phyloP scores from a whole-genome alignment of 768 basidiomycete genomes.

The Suillus subluteus region DNA sequence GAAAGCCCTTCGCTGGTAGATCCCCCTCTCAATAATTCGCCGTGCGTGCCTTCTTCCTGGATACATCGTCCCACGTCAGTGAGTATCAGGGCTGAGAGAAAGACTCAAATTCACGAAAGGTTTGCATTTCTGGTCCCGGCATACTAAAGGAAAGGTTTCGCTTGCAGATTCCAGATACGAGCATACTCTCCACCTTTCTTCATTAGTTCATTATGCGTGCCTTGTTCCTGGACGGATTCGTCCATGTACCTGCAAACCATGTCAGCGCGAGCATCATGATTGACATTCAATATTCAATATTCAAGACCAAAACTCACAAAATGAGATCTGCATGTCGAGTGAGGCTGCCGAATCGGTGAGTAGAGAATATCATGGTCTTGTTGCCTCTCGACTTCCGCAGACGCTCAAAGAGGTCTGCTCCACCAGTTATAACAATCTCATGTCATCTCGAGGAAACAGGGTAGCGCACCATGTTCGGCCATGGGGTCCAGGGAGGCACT shows the following conservation, averaged over 20 bases:
- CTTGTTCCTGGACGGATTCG: constrained; percentile 64
- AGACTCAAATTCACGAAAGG: not conserved
- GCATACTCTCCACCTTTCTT: constrained; percentile 18
- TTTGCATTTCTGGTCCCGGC: not conserved
- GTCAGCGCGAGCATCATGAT: not conserved
- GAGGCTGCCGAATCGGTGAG: constrained; percentile 36
- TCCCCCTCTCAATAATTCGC: constrained; percentile 64
- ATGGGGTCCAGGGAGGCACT: constrained; percentile 74
- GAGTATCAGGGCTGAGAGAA: not conserved
- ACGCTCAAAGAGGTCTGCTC: constrained; percentile 24
- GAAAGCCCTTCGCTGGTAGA: constrained; percentile 72
- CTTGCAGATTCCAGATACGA: constrained; percentile 64
- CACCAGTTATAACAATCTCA: constrained; percentile 4
- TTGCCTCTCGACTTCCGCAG: constrained; percentile 65
- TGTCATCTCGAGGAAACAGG: not conserved
- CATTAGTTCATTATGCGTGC: constrained; percentile 67
- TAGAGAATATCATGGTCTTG: constrained; percentile 85
- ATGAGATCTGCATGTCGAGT: not conserved
- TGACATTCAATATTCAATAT: not conserved
- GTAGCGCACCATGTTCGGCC: constrained; percentile 65
- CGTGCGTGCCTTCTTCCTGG: constrained; percentile 69
- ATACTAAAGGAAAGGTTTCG: constrained; percentile 59
- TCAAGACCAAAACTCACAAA: not conserved
- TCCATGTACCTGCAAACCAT: constrained; percentile 62
- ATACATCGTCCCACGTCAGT: constrained; percentile 29